Percentiles rank a stretch among this genome's conserved stretches.
These are phyloP conservation scores for Cyclotella baltica DNA, from an alignment of 108 stramenopile genomes.

Conservation along the genomic window DNA sequence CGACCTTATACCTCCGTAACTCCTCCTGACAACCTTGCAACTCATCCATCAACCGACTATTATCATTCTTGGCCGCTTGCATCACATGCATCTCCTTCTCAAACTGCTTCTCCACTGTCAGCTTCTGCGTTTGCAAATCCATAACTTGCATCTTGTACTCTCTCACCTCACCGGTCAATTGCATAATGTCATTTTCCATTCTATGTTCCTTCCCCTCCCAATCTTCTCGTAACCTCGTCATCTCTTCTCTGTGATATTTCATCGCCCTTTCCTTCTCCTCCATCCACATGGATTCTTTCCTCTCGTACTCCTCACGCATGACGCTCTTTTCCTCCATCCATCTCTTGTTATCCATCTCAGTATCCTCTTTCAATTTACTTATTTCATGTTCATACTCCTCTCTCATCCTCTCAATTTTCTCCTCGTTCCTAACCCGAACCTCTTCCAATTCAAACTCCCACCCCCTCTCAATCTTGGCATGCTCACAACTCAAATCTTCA, in stretches of 20 bases:
- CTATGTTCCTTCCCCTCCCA: background rate
- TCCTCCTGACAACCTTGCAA: background rate
- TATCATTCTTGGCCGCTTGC: background rate
- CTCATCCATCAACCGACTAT: background rate
- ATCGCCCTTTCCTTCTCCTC: background rate
- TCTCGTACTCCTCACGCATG: too few relatives aligned
- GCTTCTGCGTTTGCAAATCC: background rate
- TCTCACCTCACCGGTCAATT: background rate
- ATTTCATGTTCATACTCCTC: too few relatives aligned
- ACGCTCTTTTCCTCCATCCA: too few relatives aligned
- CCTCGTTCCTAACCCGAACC: background rate
- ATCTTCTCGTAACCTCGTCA: background rate
- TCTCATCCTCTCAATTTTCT: background rate
- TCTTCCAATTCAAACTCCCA: background rate
- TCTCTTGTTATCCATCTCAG: too few relatives aligned
- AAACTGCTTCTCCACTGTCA: conserved; percentile 5
- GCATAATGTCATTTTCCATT: background rate
- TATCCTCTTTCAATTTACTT: too few relatives aligned
- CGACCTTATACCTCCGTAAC: background rate
- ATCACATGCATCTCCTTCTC: background rate
- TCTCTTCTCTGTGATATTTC: background rate
- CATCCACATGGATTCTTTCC: background rate
- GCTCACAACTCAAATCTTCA: background rate
- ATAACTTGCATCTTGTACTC: background rate
- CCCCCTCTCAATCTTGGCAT: background rate